Evolutionary conservation across 192 early-diverging fungal species (phyloP), one percentile per base, ranked within the genome.

Genomic region (Rhizophagus sp.): DNA sequence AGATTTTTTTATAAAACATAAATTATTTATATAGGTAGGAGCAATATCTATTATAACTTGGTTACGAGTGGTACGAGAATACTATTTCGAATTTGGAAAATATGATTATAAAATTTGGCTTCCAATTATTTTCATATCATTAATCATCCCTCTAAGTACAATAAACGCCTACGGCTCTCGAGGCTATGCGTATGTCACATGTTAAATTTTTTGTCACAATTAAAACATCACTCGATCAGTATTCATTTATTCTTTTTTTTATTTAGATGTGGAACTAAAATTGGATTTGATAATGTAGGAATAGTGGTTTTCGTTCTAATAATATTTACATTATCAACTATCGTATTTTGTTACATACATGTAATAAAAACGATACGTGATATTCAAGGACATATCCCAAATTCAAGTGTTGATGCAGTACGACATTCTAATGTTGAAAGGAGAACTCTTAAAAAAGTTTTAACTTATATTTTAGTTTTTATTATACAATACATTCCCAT

Each of bases 51-150:
- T 69, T 11, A 41, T 30, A 15, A 69, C 67, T 36, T 69, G 67
- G 67, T 34, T 69, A 19, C 24, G 67, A 39, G 67, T 69, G 2
- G 67, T 69, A 17, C 10, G 33, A 4, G 67, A 69, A 69, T 15
- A 1, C 0, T 8, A 7, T 0, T 33, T 36, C 33, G 19, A 69
- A 17, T 69, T 69, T 22, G 67, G 67, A 36, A 69, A 36, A 36
- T 69, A 36, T 36, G 67, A 69, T 69, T 69, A 69, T 15, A 69
- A 69, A 39, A 34, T 69, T 34, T 69, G 67, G 67, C 8, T 12
- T 17, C 11, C 19, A 17, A 22, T 69, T 15, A 6, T 39, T 15
- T 2, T 15, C 19, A 36, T 69, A 69, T 12, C 67, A 3, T 13
- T 69, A 30, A 8, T 33, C 2, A 34, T 36, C 19, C 30, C 5